Evolutionary conservation across 805 yeast genomes (phyloP).

Genomic region (Pichia heedii): DNA sequence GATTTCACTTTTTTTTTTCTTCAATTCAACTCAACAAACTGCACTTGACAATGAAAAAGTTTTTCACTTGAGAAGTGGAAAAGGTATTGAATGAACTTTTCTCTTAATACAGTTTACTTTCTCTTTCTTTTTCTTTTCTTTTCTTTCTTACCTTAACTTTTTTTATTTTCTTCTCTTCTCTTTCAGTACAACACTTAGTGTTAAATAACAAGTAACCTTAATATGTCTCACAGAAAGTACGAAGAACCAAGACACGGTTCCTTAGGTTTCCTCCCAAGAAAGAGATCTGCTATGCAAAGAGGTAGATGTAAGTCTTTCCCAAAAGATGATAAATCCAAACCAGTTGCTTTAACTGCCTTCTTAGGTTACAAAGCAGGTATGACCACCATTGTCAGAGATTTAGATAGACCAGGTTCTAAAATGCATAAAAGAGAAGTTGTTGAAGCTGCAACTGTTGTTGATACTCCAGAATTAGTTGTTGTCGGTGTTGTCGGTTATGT

Average conservation of each 20-base stretch:
- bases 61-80: background rate
- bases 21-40: too few relatives aligned
- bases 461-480: slow-evolving; percentile 97
- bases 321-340: slow-evolving; percentile 94
- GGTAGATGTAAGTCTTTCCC: slow-evolving; percentile 99
- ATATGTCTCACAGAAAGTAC: slow-evolving; percentile 99
- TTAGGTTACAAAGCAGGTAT: slow-evolving; percentile 99
- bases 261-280: slow-evolving; percentile 99
- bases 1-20: too few relatives aligned
- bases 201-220: slow-evolving; percentile 7
- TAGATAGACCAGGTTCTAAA: slow-evolving; percentile 99
- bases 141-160: background rate
- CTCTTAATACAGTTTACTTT: background rate
- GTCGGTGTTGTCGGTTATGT: slow-evolving; percentile 99
- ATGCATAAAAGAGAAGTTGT: slow-evolving; percentile 99
- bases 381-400: slow-evolving; percentile 99
- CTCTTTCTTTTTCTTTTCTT: background rate
- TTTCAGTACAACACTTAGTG: slow-evolving; percentile 6
- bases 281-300: slow-evolving; percentile 98
- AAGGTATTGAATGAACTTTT: too few relatives aligned
- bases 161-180: background rate
- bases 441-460: slow-evolving; percentile 98
- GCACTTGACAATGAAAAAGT: too few relatives aligned
- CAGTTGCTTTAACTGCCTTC: slow-evolving; percentile 98
- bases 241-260: slow-evolving; percentile 99